Percentiles rank a stretch among this genome's conserved stretches.
Conservation (phyloP, 2,329 filamentous ascomycete species). For the Mycosphaerella sp. region DNA sequence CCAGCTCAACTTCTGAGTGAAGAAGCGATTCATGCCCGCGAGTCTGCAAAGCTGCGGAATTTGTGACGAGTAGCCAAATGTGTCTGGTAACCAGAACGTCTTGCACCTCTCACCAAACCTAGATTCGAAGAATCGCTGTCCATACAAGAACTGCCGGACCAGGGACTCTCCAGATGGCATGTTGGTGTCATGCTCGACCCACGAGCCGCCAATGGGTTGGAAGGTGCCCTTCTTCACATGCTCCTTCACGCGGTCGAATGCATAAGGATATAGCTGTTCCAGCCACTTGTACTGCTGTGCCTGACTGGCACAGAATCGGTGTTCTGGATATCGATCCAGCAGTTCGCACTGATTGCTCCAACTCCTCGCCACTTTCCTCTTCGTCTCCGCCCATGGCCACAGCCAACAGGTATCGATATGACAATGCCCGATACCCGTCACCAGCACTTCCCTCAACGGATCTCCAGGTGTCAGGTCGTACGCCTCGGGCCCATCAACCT, state of each 20-base stretch:
- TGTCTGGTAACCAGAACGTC: constrained; percentile 98
- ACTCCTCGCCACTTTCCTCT: constrained; percentile 88
- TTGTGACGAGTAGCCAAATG: constrained; percentile 94
- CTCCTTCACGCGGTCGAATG: constrained; percentile 81
- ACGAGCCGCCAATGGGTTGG: constrained; percentile 92
- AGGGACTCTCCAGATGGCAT: constrained; percentile 93
- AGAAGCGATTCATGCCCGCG: constrained; percentile 93
- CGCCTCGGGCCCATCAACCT: constrained; percentile 75
- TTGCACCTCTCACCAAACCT: constrained; percentile 81
- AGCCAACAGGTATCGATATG: constrained; percentile 99
- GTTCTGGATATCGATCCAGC: constrained; percentile 90
- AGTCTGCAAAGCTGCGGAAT: constrained; percentile 88
- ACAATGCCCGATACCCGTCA: constrained; percentile 89
- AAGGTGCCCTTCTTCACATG: constrained; percentile 89
- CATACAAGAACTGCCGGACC: constrained; percentile 89
- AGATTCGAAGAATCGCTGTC: constrained; percentile 89
- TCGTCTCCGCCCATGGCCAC: constrained; percentile 97
- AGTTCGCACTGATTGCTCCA: constrained; percentile 97
- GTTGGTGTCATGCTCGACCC: constrained; percentile 99
- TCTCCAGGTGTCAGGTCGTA: constrained; percentile 55
- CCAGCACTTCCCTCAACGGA: constrained; percentile 56
- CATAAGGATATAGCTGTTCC: constrained; percentile 77
- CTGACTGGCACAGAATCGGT: constrained; percentile 86
- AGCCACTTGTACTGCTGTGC: constrained; percentile 99
- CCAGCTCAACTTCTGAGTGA: constrained; percentile 98